Percentiles rank a stretch among this genome's conserved stretches.
Evolutionary conservation across 768 basidiomycete species (phyloP).

Genomic region (Pulveroboletus sp.): DNA sequence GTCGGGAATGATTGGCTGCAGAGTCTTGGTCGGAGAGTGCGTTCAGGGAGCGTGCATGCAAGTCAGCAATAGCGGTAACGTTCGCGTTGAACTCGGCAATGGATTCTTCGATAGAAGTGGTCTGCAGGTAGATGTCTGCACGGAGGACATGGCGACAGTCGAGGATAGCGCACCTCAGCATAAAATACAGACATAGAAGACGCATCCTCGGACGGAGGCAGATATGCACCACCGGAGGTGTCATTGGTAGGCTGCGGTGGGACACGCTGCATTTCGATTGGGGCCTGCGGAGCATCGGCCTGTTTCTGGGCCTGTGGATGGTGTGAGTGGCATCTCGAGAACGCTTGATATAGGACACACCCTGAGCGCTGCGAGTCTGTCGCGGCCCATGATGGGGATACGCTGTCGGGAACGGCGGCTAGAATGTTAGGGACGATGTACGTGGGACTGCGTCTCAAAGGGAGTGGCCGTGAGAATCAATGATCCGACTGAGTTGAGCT

Average conservation of each 20-base stretch:
- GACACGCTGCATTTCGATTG: conserved; percentile 26
- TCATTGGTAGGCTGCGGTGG: conserved; percentile 4
- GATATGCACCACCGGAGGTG: conserved; percentile 3
- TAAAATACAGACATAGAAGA: conserved; percentile 33
- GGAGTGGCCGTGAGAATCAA: conserved; percentile 10
- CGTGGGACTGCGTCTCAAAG: background rate
- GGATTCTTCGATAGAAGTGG: conserved; percentile 45
- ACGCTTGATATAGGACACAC: conserved; percentile 47
- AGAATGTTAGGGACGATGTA: background rate
- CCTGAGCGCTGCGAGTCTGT: conserved; percentile 84
- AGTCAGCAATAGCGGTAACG: conserved; percentile 41
- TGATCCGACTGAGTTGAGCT: background rate
- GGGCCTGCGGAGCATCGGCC: conserved; percentile 27
- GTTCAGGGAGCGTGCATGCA: conserved; percentile 48
- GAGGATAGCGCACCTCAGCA: conserved; percentile 21
- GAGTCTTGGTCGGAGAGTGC: conserved; percentile 43
- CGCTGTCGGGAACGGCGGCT: background rate
- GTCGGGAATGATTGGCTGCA: conserved; percentile 38
- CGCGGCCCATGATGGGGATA: conserved; percentile 42
- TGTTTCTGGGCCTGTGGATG: conserved; percentile 50
- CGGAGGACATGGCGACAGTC: background rate
- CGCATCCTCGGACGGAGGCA: conserved; percentile 9
- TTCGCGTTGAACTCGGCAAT: conserved; percentile 43
- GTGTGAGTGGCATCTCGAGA: conserved; percentile 39
- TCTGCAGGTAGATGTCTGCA: conserved; percentile 27